phyloP scores from a whole-genome alignment of 192 early-diverging fungal genomes.

The Coemansia sp. region DNA sequence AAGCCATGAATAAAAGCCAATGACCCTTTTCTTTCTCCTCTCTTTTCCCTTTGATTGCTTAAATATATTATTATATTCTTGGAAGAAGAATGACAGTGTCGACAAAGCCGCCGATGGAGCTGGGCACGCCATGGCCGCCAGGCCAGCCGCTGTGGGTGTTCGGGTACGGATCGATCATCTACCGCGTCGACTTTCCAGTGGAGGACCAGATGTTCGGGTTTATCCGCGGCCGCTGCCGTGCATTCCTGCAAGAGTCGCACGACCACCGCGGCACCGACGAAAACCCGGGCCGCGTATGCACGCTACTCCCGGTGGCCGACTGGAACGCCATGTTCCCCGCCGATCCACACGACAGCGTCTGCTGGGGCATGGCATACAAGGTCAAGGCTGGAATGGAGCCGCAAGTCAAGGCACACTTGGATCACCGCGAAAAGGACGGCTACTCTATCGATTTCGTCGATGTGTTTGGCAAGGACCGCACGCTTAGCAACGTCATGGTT shows the following conservation, averaged over 20 bases:
- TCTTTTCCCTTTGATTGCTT: slow-evolving; percentile 9
- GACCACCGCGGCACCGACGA: slow-evolving; percentile 87
- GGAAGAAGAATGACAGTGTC: slow-evolving; percentile 16
- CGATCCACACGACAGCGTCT: slow-evolving; percentile 28
- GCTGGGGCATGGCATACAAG: slow-evolving; percentile 85
- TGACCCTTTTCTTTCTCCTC: too few species aligned
- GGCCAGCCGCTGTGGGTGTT: slow-evolving; percentile 63
- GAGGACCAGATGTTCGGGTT: slow-evolving; percentile 36
- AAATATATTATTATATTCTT: too few species aligned
- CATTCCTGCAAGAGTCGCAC: slow-evolving; percentile 61
- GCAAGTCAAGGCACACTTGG: slow-evolving; percentile 72
- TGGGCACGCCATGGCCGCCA: slow-evolving; percentile 31
- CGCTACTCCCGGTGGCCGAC: slow-evolving; percentile 73
- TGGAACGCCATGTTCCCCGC: slow-evolving; percentile 56
- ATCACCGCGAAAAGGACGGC: slow-evolving; percentile 90
- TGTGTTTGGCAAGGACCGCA: slow-evolving; percentile 54
- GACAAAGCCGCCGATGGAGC: neutral
- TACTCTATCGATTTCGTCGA: slow-evolving; percentile 70
- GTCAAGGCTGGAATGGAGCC: slow-evolving; percentile 67
- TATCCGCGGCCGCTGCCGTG: slow-evolving; percentile 17
- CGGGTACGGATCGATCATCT: slow-evolving; percentile 72
- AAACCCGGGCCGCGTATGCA: slow-evolving; percentile 83
- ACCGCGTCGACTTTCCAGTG: slow-evolving; percentile 73
- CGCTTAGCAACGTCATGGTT: slow-evolving; percentile 63
- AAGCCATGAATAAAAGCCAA: slow-evolving; percentile 9